Conservation (phyloP, 2,329 filamentous ascomycete species). For the Pestalotiopsis sp. region DNA sequence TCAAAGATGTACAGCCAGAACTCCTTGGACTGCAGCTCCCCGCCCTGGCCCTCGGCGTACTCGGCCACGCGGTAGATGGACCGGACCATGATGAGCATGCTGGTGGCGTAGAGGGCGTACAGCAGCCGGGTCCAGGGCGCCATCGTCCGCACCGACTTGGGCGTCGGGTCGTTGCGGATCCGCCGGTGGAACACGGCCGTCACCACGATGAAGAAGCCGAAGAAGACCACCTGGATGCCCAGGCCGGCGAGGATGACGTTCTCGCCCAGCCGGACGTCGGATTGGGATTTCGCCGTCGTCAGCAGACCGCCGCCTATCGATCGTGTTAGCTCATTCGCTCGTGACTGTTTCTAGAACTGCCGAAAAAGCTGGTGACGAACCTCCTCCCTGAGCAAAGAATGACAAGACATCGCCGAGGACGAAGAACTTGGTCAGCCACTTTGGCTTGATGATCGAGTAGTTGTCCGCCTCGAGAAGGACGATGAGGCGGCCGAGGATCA, state of each 20-base stretch:
- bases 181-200: constrained; percentile 49
- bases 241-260: constrained; percentile 51
- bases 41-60: constrained; percentile 46
- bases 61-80: constrained; percentile 52
- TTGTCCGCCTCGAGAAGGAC: constrained; percentile 39
- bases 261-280: constrained; percentile 37
- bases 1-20: constrained; percentile 50
- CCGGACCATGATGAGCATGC: constrained; percentile 48
- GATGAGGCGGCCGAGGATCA: constrained; percentile 46
- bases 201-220: constrained; percentile 50
- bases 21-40: constrained; percentile 47
- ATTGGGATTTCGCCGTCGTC: constrained; percentile 27
- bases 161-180: constrained; percentile 37
- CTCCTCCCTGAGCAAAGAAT: constrained; percentile 47
- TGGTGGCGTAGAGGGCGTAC: constrained; percentile 19
- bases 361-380: constrained; percentile 23
- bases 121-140: constrained; percentile 22
- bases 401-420: constrained; percentile 51
- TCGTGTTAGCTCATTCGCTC: background rate
- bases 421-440: constrained; percentile 53
- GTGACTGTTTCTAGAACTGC: background rate
- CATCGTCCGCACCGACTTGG: constrained; percentile 18
- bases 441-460: constrained; percentile 43
- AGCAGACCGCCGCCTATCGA: constrained; percentile 43
- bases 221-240: constrained; percentile 52